phyloP scores from a whole-genome alignment of 2,329 filamentous ascomycete genomes.

The Orbilia quercus region DNA sequence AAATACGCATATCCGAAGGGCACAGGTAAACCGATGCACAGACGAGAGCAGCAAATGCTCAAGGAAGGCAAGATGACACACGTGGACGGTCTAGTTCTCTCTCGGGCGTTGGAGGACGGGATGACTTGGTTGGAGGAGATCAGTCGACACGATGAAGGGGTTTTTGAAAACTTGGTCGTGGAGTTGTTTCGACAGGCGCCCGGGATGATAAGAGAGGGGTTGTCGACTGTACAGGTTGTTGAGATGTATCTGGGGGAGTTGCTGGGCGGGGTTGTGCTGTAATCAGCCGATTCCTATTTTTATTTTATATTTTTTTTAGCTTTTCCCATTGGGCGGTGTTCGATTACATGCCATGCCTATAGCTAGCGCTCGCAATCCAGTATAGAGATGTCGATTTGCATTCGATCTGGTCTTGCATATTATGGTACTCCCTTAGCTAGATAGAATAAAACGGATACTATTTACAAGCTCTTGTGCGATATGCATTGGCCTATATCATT shows the following conservation, averaged over 20 bases:
- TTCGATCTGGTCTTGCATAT: too few species aligned
- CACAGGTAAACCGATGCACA: constrained; percentile 29
- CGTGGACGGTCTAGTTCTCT: constrained; percentile 23
- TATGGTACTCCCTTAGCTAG: too few species aligned
- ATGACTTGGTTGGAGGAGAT: constrained; percentile 30
- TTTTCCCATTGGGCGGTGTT: too few species aligned
- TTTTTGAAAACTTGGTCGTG: constrained; percentile 21
- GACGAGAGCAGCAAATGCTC: constrained; percentile 31
- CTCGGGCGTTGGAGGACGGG: constrained; percentile 5
- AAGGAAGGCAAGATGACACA: constrained; percentile 35
- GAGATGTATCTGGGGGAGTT: constrained; percentile 35
- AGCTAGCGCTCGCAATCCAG: too few species aligned
- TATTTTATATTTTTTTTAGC: too few species aligned
- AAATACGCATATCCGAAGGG: constrained; percentile 9
- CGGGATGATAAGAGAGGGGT: constrained; percentile 4
- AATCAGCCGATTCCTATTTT: constrained; percentile 3
- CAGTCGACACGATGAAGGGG: constrained; percentile 8
- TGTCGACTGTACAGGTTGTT: constrained; percentile 10
- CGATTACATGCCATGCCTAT: too few species aligned
- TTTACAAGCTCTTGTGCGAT: too few species aligned
- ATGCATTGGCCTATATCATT: too few species aligned
- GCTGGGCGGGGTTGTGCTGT: constrained; percentile 34
- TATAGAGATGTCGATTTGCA: too few species aligned
- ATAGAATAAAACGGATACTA: too few species aligned
- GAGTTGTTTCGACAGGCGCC: constrained; percentile 11